Conservation (phyloP, 345 rosid species). For the Kandelia obovata region DNA sequence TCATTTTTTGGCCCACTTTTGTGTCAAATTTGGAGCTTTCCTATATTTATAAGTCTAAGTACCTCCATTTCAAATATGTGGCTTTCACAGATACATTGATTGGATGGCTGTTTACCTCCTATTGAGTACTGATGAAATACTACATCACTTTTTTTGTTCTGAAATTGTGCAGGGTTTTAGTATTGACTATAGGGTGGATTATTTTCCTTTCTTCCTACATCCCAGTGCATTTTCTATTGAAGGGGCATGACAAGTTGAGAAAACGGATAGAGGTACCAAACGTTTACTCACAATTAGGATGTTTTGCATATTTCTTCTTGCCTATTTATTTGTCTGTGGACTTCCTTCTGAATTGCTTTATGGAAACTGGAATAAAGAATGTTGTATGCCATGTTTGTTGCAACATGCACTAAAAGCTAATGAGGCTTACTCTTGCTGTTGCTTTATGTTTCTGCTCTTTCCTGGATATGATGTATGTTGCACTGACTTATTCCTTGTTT, state of each 20-base stretch:
- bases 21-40: background rate
- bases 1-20: background rate
- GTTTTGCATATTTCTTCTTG: background rate
- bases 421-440: background rate
- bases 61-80: background rate
- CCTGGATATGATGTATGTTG: conserved; percentile 9
- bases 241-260: conserved; percentile 76
- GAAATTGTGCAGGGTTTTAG: conserved; percentile 56
- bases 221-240: conserved; percentile 69
- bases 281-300: no score
- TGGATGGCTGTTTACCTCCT: background rate
- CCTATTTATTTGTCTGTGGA: background rate
- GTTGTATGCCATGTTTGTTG: background rate
- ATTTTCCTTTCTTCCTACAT: conserved; percentile 75
- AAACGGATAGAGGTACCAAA: conserved; percentile 68
- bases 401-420: background rate
- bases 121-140: background rate
- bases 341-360: no score
- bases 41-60: no score
- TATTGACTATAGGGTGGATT: conserved; percentile 84
- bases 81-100: background rate
- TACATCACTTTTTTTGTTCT: conserved; percentile 8
- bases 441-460: background rate
- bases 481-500: conserved; percentile 7
- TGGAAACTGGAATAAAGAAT: background rate